phyloP scores from a whole-genome alignment of 1,284 basidiomycete species.

The Cutaneotrichosporon arboriforme region DNA sequence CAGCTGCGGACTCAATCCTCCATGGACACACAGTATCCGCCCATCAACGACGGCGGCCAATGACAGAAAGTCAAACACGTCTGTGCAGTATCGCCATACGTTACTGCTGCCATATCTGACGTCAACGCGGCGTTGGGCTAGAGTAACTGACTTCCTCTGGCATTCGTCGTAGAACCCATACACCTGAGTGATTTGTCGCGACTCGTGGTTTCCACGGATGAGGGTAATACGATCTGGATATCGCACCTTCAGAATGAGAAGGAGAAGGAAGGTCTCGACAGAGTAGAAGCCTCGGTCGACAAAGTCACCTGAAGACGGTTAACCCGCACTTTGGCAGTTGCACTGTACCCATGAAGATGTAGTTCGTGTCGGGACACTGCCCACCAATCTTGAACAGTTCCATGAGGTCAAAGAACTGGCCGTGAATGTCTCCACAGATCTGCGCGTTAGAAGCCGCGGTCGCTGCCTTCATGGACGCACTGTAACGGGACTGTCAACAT shows the following conservation, averaged over 20 bases:
- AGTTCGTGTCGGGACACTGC: slow-evolving; percentile 90
- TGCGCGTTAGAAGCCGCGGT: slow-evolving; percentile 38
- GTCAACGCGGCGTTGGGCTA: neutral
- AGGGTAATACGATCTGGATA: slow-evolving; percentile 97
- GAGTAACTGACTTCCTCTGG: slow-evolving; percentile 65
- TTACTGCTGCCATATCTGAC: slow-evolving; percentile 74
- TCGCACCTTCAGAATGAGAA: slow-evolving; percentile 92
- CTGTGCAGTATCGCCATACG: slow-evolving; percentile 97
- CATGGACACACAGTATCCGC: slow-evolving; percentile 85
- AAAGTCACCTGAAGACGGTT: slow-evolving; percentile 63
- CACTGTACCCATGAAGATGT: slow-evolving; percentile 91
- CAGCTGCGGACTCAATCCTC: slow-evolving; percentile 83
- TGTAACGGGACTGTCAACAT: slow-evolving; percentile 92
- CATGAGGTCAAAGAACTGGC: slow-evolving; percentile 96
- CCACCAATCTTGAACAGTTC: slow-evolving; percentile 95
- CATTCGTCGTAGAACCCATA: slow-evolving; percentile 99
- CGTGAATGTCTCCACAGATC: slow-evolving; percentile 99
- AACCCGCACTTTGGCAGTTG: too few relatives aligned
- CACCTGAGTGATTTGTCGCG: slow-evolving; percentile 96
- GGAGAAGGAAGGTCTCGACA: slow-evolving; percentile 92
- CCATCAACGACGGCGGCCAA: slow-evolving; percentile 94
- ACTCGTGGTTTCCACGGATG: slow-evolving; percentile 97
- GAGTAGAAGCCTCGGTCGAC: slow-evolving; percentile 96
- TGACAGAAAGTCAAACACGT: slow-evolving; percentile 95
- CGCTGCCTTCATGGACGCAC: slow-evolving; percentile 52